phyloP scores from a whole-genome alignment of 2,329 filamentous ascomycete genomes.

The Aspergillus pseudotamarii region DNA sequence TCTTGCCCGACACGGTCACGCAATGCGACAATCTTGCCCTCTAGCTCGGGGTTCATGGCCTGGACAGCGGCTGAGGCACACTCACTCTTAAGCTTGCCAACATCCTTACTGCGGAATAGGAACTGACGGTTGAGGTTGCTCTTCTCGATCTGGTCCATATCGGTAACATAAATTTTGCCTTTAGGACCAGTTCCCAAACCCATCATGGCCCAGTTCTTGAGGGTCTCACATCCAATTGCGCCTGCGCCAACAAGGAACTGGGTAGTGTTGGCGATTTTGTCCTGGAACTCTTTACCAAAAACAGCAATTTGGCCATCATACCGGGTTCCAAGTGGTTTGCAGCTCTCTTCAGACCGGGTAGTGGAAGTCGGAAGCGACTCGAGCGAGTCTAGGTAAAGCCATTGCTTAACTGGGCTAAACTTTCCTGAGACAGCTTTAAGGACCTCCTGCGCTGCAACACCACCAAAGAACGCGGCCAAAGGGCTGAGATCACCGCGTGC shows the following conservation, averaged over 20 bases:
- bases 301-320: constrained; percentile 98
- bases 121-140: constrained; percentile 98
- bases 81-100: constrained; percentile 95
- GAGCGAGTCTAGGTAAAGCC: constrained; percentile 97
- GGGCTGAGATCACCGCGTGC: constrained; percentile 87
- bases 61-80: constrained; percentile 87
- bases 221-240: constrained; percentile 97
- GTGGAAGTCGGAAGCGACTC: constrained; percentile 82
- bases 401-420: constrained; percentile 93
- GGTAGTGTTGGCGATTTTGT: constrained; percentile 86
- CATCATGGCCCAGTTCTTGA: constrained; percentile 99
- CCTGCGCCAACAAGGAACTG: constrained; percentile 95
- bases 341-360: constrained; percentile 79
- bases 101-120: constrained; percentile 89
- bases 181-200: constrained; percentile 85
- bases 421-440: constrained; percentile 97
- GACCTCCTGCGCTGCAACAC: constrained; percentile 89
- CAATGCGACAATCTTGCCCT: constrained; percentile 80
- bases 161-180: constrained; percentile 88
- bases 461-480: constrained; percentile 94
- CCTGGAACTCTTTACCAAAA: constrained; percentile 89
- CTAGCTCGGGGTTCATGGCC: constrained; percentile 91
- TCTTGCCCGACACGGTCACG: constrained; percentile 89
- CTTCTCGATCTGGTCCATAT: constrained; percentile 99
- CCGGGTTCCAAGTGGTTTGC: constrained; percentile 79